Evolutionary conservation across 2,329 filamentous ascomycete species (phyloP).

Genomic region (Ophiostoma sp.): DNA sequence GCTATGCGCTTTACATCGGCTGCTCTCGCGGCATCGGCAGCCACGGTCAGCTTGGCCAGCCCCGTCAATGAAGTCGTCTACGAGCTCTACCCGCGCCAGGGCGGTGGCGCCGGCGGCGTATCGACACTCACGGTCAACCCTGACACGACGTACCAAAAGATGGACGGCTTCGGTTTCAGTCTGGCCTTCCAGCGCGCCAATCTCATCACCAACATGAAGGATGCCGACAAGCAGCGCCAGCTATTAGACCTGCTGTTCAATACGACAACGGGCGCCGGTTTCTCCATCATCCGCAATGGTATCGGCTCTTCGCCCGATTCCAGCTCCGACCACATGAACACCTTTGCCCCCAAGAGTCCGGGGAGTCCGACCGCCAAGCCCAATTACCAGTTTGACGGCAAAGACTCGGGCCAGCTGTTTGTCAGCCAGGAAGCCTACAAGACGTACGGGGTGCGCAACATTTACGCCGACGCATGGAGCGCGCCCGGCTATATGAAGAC

Average conservation of each 20-base stretch:
- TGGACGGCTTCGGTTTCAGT: slow-evolving; percentile 49
- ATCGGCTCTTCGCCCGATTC: slow-evolving; percentile 46
- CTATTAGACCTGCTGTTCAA: slow-evolving; percentile 49
- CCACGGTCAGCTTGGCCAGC: neutral
- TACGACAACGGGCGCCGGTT: slow-evolving; percentile 45
- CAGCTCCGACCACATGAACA: slow-evolving; percentile 40
- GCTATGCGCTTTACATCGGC: slow-evolving; percentile 10
- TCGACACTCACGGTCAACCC: slow-evolving; percentile 43
- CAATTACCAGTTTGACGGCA: slow-evolving; percentile 48
- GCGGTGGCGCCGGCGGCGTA: slow-evolving; percentile 14
- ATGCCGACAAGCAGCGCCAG: slow-evolving; percentile 43
- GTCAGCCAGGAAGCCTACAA: slow-evolving; percentile 50
- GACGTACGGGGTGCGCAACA: slow-evolving; percentile 35
- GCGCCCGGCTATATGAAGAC: slow-evolving; percentile 52
- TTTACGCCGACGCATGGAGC: slow-evolving; percentile 49
- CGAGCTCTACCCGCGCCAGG: slow-evolving; percentile 27
- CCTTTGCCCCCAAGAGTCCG: slow-evolving; percentile 47
- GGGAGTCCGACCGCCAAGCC: slow-evolving; percentile 44
- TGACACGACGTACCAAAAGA: slow-evolving; percentile 46
- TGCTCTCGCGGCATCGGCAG: slow-evolving; percentile 4
- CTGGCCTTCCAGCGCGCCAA: slow-evolving; percentile 49
- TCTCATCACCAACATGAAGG: slow-evolving; percentile 43
- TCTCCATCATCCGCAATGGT: slow-evolving; percentile 48
- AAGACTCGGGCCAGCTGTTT: slow-evolving; percentile 53
- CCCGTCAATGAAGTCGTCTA: slow-evolving; percentile 22